phyloP scores from a whole-genome alignment of 768 basidiomycete species.

The Russula vinacea region DNA sequence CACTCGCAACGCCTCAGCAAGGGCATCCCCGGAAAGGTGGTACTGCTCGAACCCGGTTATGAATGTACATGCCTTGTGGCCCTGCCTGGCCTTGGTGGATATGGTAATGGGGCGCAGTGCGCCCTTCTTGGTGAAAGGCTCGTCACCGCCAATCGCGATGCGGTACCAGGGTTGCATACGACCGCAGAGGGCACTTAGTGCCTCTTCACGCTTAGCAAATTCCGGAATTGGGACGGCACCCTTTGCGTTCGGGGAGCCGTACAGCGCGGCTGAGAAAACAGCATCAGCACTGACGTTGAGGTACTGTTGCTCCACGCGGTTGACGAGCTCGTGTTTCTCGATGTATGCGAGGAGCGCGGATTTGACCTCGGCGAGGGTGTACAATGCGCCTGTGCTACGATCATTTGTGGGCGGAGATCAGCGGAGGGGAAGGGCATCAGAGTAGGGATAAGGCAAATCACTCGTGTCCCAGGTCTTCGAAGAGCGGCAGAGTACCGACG shows the following conservation, averaged over 20 bases:
- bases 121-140: slow-evolving; percentile 70
- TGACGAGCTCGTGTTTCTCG: slow-evolving; percentile 55
- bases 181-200: slow-evolving; percentile 49
- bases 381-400: slow-evolving; percentile 51
- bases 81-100: slow-evolving; percentile 68
- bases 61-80: slow-evolving; percentile 70
- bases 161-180: slow-evolving; percentile 81
- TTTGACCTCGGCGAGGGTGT: slow-evolving; percentile 56
- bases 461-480: slow-evolving; percentile 62
- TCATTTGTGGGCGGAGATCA: not conserved
- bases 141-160: slow-evolving; percentile 52
- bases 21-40: slow-evolving; percentile 60
- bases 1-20: slow-evolving; percentile 76
- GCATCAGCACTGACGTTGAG: slow-evolving; percentile 59
- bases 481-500: slow-evolving; percentile 52
- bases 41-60: slow-evolving; percentile 81
- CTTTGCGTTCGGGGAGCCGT: slow-evolving; percentile 34
- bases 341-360: slow-evolving; percentile 62
- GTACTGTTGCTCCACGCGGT: slow-evolving; percentile 61
- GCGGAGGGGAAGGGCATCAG: slow-evolving; percentile 1
- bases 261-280: slow-evolving; percentile 35
- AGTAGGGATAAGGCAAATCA: slow-evolving; percentile 37
- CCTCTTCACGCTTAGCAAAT: slow-evolving; percentile 66
- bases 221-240: slow-evolving; percentile 35
- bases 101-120: slow-evolving; percentile 66